These are phyloP conservation scores for Suhomyces prunicola DNA, from an alignment of 805 yeast genomes.

Conservation along the genomic window DNA sequence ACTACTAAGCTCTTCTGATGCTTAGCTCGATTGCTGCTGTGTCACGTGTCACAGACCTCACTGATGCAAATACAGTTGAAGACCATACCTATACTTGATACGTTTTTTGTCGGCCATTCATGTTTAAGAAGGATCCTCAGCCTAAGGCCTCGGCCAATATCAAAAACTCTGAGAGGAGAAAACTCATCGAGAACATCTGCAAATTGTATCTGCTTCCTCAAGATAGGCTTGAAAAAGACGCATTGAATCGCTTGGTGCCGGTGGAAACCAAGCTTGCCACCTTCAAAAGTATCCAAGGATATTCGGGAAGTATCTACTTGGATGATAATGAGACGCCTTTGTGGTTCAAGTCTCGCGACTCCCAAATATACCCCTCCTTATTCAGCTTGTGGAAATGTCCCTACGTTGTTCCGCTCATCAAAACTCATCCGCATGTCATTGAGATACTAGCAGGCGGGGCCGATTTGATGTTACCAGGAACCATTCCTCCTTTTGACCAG, in stretches of 20 bases:
- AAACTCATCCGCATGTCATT: constrained; percentile 73
- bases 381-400: constrained; percentile 72
- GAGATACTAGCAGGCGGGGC: constrained; percentile 76
- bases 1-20: not conserved
- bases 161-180: constrained; percentile 76
- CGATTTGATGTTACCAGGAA: constrained; percentile 73
- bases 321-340: constrained; percentile 64
- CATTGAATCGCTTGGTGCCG: constrained; percentile 46
- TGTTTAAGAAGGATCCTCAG: constrained; percentile 31
- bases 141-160: constrained; percentile 75
- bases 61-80: not conserved
- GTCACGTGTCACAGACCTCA: not conserved
- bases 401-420: constrained; percentile 59
- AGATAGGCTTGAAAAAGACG: constrained; percentile 38
- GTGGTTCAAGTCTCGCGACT: constrained; percentile 65
- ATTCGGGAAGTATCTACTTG: constrained; percentile 62
- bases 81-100: not conserved
- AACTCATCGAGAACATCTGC: constrained; percentile 44
- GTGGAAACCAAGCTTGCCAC: constrained; percentile 57
- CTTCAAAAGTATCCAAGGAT: constrained; percentile 51
- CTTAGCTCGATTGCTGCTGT: not conserved
- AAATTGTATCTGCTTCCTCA: constrained; percentile 38
- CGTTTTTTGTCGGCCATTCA: not conserved
- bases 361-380: constrained; percentile 62
- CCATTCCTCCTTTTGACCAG: constrained; percentile 55